phyloP scores from a whole-genome alignment of 164 flowering plant species.

The Akebia trifoliata region DNA sequence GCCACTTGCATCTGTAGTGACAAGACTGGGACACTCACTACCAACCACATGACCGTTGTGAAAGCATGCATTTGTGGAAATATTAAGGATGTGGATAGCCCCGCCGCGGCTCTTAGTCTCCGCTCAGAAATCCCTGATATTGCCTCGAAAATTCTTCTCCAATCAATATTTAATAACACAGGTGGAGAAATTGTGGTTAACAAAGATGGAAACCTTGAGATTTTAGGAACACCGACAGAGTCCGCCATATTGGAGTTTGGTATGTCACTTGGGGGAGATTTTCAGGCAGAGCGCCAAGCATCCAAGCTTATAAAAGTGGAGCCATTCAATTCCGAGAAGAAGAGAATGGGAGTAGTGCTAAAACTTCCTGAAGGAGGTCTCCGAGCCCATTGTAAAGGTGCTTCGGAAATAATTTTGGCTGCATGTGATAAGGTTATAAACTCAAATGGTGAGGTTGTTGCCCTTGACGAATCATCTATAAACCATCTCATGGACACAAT shows the following conservation, averaged over 20 bases:
- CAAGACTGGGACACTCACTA: slow-evolving; percentile 8
- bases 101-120: neutral
- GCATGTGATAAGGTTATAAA: neutral
- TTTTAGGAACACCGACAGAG: slow-evolving; percentile 12
- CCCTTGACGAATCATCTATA: neutral
- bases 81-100: neutral
- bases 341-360: neutral
- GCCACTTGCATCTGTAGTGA: slow-evolving; percentile 6
- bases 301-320: slow-evolving; percentile 17
- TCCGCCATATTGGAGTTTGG: slow-evolving; percentile 8
- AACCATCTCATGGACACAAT: neutral
- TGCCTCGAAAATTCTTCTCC: neutral
- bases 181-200: slow-evolving; percentile 2
- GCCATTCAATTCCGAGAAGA: slow-evolving; percentile 22
- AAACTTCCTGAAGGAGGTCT: neutral
- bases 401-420: neutral
- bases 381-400: neutral
- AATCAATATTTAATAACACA: slow-evolving; percentile 9
- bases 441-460: neutral
- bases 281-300: neutral
- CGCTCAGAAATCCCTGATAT: neutral
- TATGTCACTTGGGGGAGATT: slow-evolving; percentile 5
- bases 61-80: neutral
- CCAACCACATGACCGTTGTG: slow-evolving; percentile 8
- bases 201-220: slow-evolving; percentile 2